These are phyloP conservation scores for Aspergillus sp. DNA, from an alignment of 2,329 filamentous ascomycete genomes.

Conservation along the genomic window DNA sequence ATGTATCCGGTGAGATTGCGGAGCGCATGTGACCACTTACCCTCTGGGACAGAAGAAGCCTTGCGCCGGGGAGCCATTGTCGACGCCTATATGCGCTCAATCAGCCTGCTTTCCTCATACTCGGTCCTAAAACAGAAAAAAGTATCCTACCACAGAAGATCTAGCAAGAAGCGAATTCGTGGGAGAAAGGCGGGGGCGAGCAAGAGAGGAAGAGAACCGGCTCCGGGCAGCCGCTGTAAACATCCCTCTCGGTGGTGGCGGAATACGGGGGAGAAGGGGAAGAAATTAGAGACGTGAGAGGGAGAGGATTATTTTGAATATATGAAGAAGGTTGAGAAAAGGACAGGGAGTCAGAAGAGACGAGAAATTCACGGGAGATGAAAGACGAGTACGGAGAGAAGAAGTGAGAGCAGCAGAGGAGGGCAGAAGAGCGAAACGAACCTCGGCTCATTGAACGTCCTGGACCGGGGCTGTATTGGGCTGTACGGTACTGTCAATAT, in stretches of 20 bases:
- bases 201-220: slow-evolving; percentile 45
- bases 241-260: slow-evolving; percentile 41
- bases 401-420: slow-evolving; percentile 15
- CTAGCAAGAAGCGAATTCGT: slow-evolving; percentile 38
- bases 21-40: slow-evolving; percentile 39
- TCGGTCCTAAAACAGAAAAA: slow-evolving; percentile 12
- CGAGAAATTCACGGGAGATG: slow-evolving; percentile 17
- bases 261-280: slow-evolving; percentile 13
- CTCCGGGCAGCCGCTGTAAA: slow-evolving; percentile 50
- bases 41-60: slow-evolving; percentile 51
- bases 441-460: slow-evolving; percentile 12
- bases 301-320: slow-evolving; percentile 9
- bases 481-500: neutral
- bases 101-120: neutral
- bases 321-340: slow-evolving; percentile 7
- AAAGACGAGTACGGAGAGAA: slow-evolving; percentile 19
- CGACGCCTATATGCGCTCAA: slow-evolving; percentile 33
- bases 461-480: slow-evolving; percentile 1
- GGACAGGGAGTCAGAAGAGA: slow-evolving; percentile 2
- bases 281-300: slow-evolving; percentile 18
- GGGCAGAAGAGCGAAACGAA: slow-evolving; percentile 16
- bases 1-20: neutral
- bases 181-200: slow-evolving; percentile 43
- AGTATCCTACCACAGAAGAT: slow-evolving; percentile 37
- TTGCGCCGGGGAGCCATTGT: slow-evolving; percentile 49